Conservation (phyloP, 306 rosid genomes). For the Quercus suber region DNA sequence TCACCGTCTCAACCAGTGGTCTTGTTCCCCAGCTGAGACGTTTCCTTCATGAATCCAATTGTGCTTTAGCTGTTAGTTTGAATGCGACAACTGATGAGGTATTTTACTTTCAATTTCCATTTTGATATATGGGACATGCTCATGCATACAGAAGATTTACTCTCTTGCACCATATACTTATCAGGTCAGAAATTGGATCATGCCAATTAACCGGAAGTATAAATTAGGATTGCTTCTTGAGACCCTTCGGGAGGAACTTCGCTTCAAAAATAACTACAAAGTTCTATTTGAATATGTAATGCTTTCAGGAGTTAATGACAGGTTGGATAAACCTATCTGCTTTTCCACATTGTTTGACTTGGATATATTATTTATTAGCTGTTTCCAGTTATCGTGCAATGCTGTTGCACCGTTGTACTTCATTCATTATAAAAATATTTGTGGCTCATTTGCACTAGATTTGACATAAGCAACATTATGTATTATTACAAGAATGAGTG, state of each 20-base stretch:
- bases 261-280: slow-evolving; percentile 58
- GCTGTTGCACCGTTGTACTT: neutral
- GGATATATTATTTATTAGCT: neutral
- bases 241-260: slow-evolving; percentile 73
- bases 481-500: neutral
- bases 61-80: slow-evolving; percentile 93
- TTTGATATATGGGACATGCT: slow-evolving; percentile 8
- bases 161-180: slow-evolving; percentile 19
- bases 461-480: neutral
- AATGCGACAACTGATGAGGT: slow-evolving; percentile 97
- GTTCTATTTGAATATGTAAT: slow-evolving; percentile 88
- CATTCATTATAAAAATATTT: neutral
- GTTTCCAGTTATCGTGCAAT: neutral
- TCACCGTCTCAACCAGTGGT: slow-evolving; percentile 94
- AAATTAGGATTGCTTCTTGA: slow-evolving; percentile 72
- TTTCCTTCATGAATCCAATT: slow-evolving; percentile 69
- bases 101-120: slow-evolving; percentile 15
- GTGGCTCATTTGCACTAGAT: neutral
- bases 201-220: slow-evolving; percentile 91
- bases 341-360: slow-evolving; percentile 23
- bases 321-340: slow-evolving; percentile 36
- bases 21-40: slow-evolving; percentile 90
- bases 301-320: slow-evolving; percentile 90
- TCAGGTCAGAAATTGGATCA: slow-evolving; percentile 95
- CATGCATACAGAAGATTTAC: slow-evolving; percentile 12